Conservation (phyloP, 2,329 filamentous ascomycete genomes). For the Fusarium nodosum region DNA sequence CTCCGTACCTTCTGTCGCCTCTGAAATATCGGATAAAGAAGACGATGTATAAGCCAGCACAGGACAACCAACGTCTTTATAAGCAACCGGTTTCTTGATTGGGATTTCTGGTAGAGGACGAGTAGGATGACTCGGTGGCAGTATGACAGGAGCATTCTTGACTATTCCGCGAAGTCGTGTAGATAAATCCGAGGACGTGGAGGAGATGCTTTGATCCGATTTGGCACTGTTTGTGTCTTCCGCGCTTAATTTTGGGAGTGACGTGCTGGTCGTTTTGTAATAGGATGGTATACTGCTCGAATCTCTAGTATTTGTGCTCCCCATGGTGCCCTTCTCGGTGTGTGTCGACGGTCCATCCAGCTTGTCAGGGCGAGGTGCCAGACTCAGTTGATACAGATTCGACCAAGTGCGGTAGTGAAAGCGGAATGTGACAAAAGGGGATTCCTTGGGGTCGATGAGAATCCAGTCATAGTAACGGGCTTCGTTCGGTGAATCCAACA, state of each 20-base stretch:
- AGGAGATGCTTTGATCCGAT: not conserved
- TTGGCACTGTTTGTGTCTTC: not conserved
- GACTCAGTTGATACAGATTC: slow-evolving; percentile 62
- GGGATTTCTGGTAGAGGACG: slow-evolving; percentile 47
- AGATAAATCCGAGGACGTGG: not conserved
- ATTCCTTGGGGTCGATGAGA: slow-evolving; percentile 64
- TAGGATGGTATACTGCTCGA: not conserved
- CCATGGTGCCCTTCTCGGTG: not conserved
- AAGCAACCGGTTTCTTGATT: slow-evolving; percentile 1
- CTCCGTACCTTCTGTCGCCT: slow-evolving; percentile 38
- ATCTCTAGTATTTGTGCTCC: not conserved
- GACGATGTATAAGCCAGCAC: slow-evolving; percentile 27
- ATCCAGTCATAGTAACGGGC: slow-evolving; percentile 66
- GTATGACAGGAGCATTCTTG: slow-evolving; percentile 1
- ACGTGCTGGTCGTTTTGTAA: not conserved
- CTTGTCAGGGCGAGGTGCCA: slow-evolving; percentile 56
- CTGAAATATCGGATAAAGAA: slow-evolving; percentile 43
- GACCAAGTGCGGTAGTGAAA: slow-evolving; percentile 70
- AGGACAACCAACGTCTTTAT: slow-evolving; percentile 19
- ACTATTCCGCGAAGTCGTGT: not conserved
- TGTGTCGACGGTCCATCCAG: not conserved
- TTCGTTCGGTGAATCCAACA: slow-evolving; percentile 65
- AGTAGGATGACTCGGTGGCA: not conserved
- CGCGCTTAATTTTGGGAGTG: not conserved
- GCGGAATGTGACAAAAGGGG: slow-evolving; percentile 66